These are phyloP conservation scores for Geotrichum bryndzae DNA, from an alignment of 1,139 yeast genomes.

Conservation along the genomic window DNA sequence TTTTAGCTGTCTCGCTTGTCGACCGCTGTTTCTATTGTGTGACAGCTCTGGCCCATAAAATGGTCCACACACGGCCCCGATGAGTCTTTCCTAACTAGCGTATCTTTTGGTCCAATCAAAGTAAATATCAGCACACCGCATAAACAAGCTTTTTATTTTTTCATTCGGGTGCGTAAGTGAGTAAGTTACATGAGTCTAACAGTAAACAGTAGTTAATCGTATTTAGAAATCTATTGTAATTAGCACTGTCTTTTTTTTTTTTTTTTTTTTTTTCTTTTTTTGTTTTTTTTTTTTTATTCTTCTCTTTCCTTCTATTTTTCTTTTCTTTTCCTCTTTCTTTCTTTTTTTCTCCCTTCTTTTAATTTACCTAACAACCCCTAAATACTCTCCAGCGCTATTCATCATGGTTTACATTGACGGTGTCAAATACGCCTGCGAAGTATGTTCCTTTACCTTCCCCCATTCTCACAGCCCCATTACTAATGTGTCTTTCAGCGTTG, in stretches of 20 bases:
- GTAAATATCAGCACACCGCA: too few relatives aligned
- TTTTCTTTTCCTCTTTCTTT: background rate
- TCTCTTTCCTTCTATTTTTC: background rate
- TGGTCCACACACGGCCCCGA: too few relatives aligned
- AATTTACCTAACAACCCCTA: background rate
- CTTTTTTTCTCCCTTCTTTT: background rate
- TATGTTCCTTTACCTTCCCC: background rate
- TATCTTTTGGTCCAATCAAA: too few relatives aligned
- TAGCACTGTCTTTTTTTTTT: background rate
- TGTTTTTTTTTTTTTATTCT: background rate
- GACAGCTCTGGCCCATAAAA: too few relatives aligned
- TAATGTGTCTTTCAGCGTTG: conserved; percentile 44
- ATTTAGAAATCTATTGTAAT: too few relatives aligned
- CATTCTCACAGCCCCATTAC: background rate
- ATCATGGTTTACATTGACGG: conserved; percentile 84
- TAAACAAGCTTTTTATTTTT: too few relatives aligned
- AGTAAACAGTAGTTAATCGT: too few relatives aligned
- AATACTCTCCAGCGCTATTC: background rate
- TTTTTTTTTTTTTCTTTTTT: background rate
- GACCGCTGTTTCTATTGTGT: too few relatives aligned
- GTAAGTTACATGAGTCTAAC: too few relatives aligned
- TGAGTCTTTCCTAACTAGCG: too few relatives aligned
- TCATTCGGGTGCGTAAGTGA: too few relatives aligned
- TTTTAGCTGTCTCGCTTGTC: too few relatives aligned
- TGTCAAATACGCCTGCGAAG: conserved; percentile 88